Percentiles rank a stretch among this genome's conserved stretches.
Conservation (phyloP, 1,284 basidiomycete species). For the Microbotryum saponariae region DNA sequence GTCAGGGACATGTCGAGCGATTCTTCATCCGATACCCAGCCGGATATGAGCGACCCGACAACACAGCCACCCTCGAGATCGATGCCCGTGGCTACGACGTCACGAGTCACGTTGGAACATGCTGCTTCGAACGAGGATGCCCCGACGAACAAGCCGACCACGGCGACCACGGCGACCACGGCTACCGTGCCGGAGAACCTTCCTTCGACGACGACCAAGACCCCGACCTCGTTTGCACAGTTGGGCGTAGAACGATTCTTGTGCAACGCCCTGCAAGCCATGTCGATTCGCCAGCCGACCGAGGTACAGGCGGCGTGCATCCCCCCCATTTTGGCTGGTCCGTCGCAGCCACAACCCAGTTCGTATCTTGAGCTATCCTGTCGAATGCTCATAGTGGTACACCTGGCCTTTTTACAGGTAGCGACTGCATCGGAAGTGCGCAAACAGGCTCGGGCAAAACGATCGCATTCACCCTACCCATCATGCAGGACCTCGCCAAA, state of each 20-base stretch:
- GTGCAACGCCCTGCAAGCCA: conserved; percentile 60
- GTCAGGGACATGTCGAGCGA: too few species aligned
- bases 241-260: conserved; percentile 69
- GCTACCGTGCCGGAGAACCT: too few species aligned
- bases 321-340: conserved; percentile 72
- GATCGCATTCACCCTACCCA: conserved; percentile 91
- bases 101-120: too few species aligned
- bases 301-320: conserved; percentile 86
- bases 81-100: too few species aligned
- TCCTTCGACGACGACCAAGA: neutral
- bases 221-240: conserved; percentile 48
- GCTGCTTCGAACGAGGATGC: too few species aligned
- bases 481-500: conserved; percentile 74
- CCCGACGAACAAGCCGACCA: too few species aligned
- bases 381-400: too few species aligned
- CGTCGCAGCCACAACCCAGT: conserved; percentile 37
- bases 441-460: conserved; percentile 99
- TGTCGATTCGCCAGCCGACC: conserved; percentile 81
- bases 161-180: too few species aligned
- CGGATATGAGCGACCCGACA: too few species aligned
- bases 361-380: conserved; percentile 12
- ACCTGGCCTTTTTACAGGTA: conserved; percentile 47
- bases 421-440: conserved; percentile 92
- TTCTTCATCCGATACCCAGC: too few species aligned
- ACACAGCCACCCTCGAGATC: too few species aligned